Evolutionary conservation across 1,139 yeast species (phyloP), one percentile per base, ranked within the genome.

Genomic region (Geotrichum aggregatum): DNA sequence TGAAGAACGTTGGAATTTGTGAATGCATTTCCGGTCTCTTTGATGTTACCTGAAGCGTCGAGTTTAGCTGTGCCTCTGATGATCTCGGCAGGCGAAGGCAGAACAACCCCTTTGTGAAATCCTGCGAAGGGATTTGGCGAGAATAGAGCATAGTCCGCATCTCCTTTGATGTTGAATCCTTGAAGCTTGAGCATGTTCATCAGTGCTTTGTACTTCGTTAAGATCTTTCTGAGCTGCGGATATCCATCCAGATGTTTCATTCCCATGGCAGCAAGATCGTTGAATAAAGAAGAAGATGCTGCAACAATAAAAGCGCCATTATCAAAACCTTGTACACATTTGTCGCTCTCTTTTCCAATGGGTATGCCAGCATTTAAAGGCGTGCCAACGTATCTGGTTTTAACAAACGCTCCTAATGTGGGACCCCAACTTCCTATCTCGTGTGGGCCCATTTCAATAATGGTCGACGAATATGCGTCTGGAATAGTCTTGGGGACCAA

Each of bases 401-500:
- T 82, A 19, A 83, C 74, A 70, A 88, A 88, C 22, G 84, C 76
- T 56, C 78, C 75, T 44, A 87, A 68, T 0, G 86, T 76, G 35
- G 89, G 86, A 65, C 89, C 96, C 95, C 95, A 88, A 38, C 94
- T 83, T 6, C 96, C 96, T 68, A 88, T 67, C 69, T 88, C 96
- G 62, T 72, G 87, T 1, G 96, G 91, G 58, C 78, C 84, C 63
- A 86, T 74, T 68, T 89, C 96, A 58, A 86, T 81, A 14, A 84
- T 76, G 1, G 95, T 84, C 10, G 94, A 82, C 65, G 85, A 84
- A 8, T 73, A 71, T 60, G 78, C 74, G 52, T 84, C 71, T 50
- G 84, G 74, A 7, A 60, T 54, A 1, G 79, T 70, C 16, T 80
- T 80, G 13, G 94, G 94, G 14, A 82, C 76, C 70, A 94, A 76